Base-by-base conservation (phyloP, 2,329 filamentous ascomycete species). In the Bipolaris sorokiniana region DNA sequence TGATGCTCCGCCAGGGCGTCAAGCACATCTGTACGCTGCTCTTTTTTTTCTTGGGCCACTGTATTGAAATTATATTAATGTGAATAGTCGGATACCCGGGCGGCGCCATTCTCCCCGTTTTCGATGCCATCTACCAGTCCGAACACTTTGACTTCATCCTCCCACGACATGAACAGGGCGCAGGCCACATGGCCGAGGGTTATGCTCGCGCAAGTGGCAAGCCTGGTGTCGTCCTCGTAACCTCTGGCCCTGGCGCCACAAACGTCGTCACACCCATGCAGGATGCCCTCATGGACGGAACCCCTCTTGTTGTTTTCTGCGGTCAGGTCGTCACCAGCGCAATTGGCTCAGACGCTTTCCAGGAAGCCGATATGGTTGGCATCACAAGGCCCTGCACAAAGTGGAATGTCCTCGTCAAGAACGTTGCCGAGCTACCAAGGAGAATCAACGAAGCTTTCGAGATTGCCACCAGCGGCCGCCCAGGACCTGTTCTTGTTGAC, bases 361-460 rank as follows among this genome's bases (percentile, higher is more conserved):
- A 99, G 77, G 95, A 98, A 80, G 93, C 92, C 57, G 95, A 99
- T 74, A 88, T 96, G 34, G 83, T 97, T 58, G 94, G 94, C 67
- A 98, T 99, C 77, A 96, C 92, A 33, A 86, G 94, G 71, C 88
- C 93, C 18, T 97, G 93, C 84, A 97, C 93, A 67, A 98, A 98
- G 82, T 99, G 95, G 95, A 98, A 98, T 71, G 92, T 96, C 59
- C 96, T 98, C 92, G 92, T 97, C 47, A 97, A 96, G 84, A 94
- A 89, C 76, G 88, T 97, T 53, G 92, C 91, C 48, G 95, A 99
- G 79, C 84, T 99, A 54, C 95, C 95, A 48, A 87, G 91, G 70
- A 87, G 94, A 64, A 98, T 98, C 74, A 97, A 97, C 77, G 95
- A 98, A 81, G 95, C 95, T 47, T 98, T 98, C 73, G 93, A 98